Evolutionary conservation across 129 eudicot genomes (phyloP), one percentile per base, ranked within the genome.

Genomic region (Flaveria ramosissima): DNA sequence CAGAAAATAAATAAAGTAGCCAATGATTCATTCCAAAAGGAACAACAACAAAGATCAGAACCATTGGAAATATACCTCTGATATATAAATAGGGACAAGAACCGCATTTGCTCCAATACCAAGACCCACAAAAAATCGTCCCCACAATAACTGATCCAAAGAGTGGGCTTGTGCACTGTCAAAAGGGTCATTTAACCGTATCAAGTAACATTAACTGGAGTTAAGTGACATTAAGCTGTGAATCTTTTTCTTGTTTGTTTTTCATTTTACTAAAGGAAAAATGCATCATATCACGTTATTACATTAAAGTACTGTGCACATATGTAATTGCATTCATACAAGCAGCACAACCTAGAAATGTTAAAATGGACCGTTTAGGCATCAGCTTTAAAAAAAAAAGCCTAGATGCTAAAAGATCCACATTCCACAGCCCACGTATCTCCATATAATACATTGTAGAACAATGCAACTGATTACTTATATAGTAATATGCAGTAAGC

Each of bases 41-140:
- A 26, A 20, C 27, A 77, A 19, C 64, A 77, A 64, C 52, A 65
- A 50, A 64, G 61, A 48, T 75, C 47, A 51, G 39, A 20, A 50
- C 72, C 68, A 73, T 66, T 60, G 17, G 13, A 72, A 45, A 68
- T 66, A 62, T 84, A 90, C 97, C 97, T 92, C 96, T 73, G 97
- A 92, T 80, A 92, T 92, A 74, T 92, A 92, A 76, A 92, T 87
- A 73, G 97, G 91, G 76, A 92, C 97, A 53, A 92, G 91, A 76
- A 92, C 97, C 3, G 97, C 91, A 86, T 89, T 88, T 69, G 91
- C 96, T 42, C 97, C 97, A 78, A 92, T 89, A 80, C 97, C 97
- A 73, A 92, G 96, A 70, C 97, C 97, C 39, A 92, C 96, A 13
- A 92, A 85, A 75, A 92, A 89, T 61, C 97, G 88, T 65, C 97